Evolutionary conservation across 352 stramenopile species (phyloP).

Genomic region (Pythium sukuiense): DNA sequence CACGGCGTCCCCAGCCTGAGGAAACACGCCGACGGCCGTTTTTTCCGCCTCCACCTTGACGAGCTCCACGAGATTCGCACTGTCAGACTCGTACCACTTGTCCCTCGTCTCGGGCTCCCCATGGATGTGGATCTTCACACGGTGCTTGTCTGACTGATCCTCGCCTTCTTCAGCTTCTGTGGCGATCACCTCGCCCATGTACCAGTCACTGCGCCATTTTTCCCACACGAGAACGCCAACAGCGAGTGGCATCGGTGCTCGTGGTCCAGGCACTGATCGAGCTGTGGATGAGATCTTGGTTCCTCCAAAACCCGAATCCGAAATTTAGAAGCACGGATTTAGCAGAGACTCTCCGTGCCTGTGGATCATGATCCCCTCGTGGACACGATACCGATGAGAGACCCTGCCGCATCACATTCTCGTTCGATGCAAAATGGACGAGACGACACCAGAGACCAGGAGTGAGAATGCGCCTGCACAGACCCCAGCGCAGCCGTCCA

Average conservation of each 20-base stretch:
- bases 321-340: background rate
- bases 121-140: conserved; percentile 39
- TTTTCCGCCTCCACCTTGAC: conserved; percentile 26
- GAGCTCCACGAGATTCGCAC: conserved; percentile 32
- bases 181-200: conserved; percentile 44
- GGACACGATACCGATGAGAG: background rate
- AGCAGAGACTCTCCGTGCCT: background rate
- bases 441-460: no score
- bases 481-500: background rate
- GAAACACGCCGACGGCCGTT: conserved; percentile 41
- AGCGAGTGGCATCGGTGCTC: conserved; percentile 5
- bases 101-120: conserved; percentile 45
- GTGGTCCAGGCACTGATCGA: no score
- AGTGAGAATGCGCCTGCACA: no score
- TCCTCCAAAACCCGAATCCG: background rate
- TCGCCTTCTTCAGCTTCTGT: background rate
- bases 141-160: background rate
- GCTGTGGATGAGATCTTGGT: background rate
- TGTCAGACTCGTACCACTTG: conserved; percentile 39
- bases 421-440: conserved; percentile 3
- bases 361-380: background rate
- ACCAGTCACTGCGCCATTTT: conserved; percentile 46
- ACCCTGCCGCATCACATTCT: background rate
- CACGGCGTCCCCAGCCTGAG: conserved; percentile 34
- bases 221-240: conserved; percentile 39